phyloP scores from a whole-genome alignment of 176 grass and related monocot genomes.

The Calamus simplicifolius region DNA sequence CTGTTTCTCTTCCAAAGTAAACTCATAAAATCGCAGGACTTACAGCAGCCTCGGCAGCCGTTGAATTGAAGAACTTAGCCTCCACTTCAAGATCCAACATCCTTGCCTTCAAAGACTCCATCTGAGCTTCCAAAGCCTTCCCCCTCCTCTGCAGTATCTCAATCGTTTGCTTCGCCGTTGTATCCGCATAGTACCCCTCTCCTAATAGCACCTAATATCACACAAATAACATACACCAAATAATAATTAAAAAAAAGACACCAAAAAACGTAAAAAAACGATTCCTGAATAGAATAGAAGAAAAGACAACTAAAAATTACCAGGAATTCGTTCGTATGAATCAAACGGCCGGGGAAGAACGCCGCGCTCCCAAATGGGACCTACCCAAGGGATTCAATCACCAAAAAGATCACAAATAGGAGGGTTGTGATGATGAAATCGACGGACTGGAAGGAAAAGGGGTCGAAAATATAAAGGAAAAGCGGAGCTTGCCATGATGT shows the following conservation, averaged over 20 bases:
- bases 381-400: constrained; percentile 28
- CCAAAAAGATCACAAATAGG: neutral
- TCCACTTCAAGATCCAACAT: constrained; percentile 71
- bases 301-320: constrained; percentile 21
- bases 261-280: neutral
- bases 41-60: constrained; percentile 43
- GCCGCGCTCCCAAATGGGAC: constrained; percentile 81
- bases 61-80: constrained; percentile 65
- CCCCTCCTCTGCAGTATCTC: constrained; percentile 74
- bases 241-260: neutral
- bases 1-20: no score
- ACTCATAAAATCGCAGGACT: neutral
- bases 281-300: neutral
- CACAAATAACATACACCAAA: neutral
- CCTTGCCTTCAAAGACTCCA: constrained; percentile 58
- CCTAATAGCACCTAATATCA: constrained; percentile 71
- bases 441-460: neutral
- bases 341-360: constrained; percentile 70
- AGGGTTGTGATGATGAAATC: neutral
- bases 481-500: constrained; percentile 52
- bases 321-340: constrained; percentile 86
- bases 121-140: constrained; percentile 56
- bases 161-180: constrained; percentile 66
- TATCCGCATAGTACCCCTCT: constrained; percentile 73
- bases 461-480: neutral